Evolutionary conservation across 768 basidiomycete genomes (phyloP), one percentile per base, ranked within the genome.

Genomic region (Mycena amicta): DNA sequence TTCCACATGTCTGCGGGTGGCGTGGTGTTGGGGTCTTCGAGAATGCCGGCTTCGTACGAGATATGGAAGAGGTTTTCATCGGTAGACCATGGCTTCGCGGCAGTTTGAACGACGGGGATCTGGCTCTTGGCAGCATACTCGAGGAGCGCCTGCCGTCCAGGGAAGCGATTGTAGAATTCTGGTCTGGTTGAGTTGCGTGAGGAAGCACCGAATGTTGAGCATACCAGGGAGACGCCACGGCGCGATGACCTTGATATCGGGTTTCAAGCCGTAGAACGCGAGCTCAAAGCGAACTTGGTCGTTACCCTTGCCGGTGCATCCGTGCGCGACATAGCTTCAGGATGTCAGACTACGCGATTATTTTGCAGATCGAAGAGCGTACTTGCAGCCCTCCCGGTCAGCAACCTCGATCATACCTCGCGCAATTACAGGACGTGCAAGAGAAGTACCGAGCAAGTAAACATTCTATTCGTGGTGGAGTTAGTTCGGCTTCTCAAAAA

Each of bases 51-150:
- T 75, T 99, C 97, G 77, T 98, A 99, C 18, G 97, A 98, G 76
- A 98, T 99, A 80, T 99, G 97, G 88, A 96, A 98, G 49, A 99
- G 83, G 79, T 98, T 99, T 78, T 98, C 97, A 72, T 99, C 96
- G 5, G 97, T 99, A 2, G 96, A 98, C 97, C 97, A 99, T 33
- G 97, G 96, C 78, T 98, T 98, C 55, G 95, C 84, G 12, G 91
- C 84, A 46, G 97, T 99, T 77, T 99, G 97, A 62, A 87, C 83
- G 59, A 99, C 95, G 55, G 95, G 95, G 64, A 99, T 96, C 50
- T 85, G 74, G 72, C 93, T 92, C 70, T 92, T 79, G 6, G 87
- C 87, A 27, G 97, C 97, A 66, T 88, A 99, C 26, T 85, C 83
- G 58, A 99, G 89, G 55, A 99, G 88, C 20, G 93, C 95, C 68